Evolutionary conservation across 257 asterid species (phyloP).

Genomic region (Penstemon barbatus): DNA sequence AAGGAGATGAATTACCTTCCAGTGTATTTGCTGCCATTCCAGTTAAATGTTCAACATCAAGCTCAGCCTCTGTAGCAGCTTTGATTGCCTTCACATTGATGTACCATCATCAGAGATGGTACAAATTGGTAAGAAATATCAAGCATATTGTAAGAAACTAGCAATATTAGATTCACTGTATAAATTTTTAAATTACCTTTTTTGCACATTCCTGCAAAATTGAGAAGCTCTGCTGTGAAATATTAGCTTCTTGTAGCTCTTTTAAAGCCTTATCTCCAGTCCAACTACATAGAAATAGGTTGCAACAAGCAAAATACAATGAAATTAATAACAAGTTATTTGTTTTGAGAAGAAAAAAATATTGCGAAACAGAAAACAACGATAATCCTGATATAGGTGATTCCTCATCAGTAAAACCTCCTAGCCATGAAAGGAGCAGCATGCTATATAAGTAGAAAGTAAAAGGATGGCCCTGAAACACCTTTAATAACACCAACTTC

Average conservation of each 20-base stretch:
- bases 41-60: slow-evolving; percentile 58
- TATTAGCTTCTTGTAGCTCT: slow-evolving; percentile 84
- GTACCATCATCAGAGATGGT: slow-evolving; percentile 25
- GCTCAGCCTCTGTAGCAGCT: slow-evolving; percentile 81
- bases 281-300: slow-evolving; percentile 56
- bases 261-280: slow-evolving; percentile 86
- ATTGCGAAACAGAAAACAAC: slow-evolving; percentile 7
- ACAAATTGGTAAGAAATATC: slow-evolving; percentile 18
- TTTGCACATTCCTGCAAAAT: slow-evolving; percentile 78
- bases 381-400: slow-evolving; percentile 5
- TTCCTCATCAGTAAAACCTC: background rate
- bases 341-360: background rate
- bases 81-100: slow-evolving; percentile 61
- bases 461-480: background rate
- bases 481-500: slow-evolving; percentile 5
- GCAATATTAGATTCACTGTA: slow-evolving; percentile 12
- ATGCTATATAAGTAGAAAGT: background rate
- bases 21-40: slow-evolving; percentile 70
- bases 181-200: slow-evolving; percentile 50
- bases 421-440: too few relatives aligned
- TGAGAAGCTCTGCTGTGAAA: slow-evolving; percentile 68
- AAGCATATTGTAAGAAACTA: slow-evolving; percentile 21
- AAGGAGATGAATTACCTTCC: slow-evolving; percentile 55
- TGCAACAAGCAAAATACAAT: background rate
- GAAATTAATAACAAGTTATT: background rate